A percentile compares a stretch with the other conserved stretches of the same genome.
Evolutionary conservation across 73 alveolate species (phyloP).

Genomic region (Symbiodinium natans): DNA sequence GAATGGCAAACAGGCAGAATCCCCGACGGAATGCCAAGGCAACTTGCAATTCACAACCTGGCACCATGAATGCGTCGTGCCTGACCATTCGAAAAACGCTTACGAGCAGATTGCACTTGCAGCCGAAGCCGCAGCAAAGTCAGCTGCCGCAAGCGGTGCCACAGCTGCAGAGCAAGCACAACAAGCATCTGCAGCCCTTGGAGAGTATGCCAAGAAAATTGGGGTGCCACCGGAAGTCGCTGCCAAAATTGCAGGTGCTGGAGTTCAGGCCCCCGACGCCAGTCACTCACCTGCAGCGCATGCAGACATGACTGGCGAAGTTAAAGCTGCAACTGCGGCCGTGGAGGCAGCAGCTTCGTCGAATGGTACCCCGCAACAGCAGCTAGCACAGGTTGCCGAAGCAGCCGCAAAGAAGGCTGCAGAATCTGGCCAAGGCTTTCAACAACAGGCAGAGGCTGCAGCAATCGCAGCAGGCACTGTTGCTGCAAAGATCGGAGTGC

Average conservation of each 20-base stretch:
- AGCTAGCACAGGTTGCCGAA: slow-evolving; percentile 31
- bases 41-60: slow-evolving; percentile 51
- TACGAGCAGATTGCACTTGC: slow-evolving; percentile 9
- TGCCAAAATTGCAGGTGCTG: slow-evolving; percentile 68
- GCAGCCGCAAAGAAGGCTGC: slow-evolving; percentile 37
- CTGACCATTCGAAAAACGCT: slow-evolving; percentile 16
- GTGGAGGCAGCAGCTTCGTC: slow-evolving; percentile 6
- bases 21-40: slow-evolving; percentile 61
- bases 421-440: slow-evolving; percentile 38
- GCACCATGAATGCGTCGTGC: slow-evolving; percentile 88
- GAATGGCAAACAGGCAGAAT: neutral
- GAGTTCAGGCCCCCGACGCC: slow-evolving; percentile 32
- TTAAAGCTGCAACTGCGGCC: slow-evolving; percentile 50
- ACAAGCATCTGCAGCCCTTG: slow-evolving; percentile 62
- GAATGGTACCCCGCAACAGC: neutral
- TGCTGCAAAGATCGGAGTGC: neutral
- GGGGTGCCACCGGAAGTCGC: slow-evolving; percentile 44
- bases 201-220: slow-evolving; percentile 9
- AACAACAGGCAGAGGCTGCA: slow-evolving; percentile 38
- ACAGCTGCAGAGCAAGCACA: slow-evolving; percentile 37
- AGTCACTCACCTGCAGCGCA: neutral
- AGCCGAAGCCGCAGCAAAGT: slow-evolving; percentile 22
- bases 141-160: slow-evolving; percentile 41
- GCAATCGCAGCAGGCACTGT: slow-evolving; percentile 36
- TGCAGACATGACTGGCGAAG: neutral